phyloP scores from a whole-genome alignment of 129 eudicot genomes.

The Centrapalus pauciflorus region DNA sequence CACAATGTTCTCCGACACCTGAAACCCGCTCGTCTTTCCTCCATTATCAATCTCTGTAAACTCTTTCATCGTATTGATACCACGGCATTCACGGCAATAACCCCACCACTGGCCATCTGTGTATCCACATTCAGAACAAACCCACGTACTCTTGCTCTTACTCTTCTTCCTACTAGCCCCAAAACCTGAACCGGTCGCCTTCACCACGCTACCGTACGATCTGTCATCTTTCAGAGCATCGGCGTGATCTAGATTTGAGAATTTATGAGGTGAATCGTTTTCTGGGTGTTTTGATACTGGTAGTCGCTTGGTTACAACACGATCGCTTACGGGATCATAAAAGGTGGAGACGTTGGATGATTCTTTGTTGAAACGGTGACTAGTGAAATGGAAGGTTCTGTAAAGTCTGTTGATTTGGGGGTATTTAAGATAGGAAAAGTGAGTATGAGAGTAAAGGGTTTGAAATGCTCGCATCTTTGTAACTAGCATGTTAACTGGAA shows the following conservation, averaged over 20 bases:
- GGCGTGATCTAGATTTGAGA: slow-evolving; percentile 5
- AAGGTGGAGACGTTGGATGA: slow-evolving; percentile 19
- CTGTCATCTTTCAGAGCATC: slow-evolving; percentile 24
- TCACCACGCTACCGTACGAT: slow-evolving; percentile 21
- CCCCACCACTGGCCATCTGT: slow-evolving; percentile 99
- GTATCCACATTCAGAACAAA: slow-evolving; percentile 72
- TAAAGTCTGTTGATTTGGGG: slow-evolving; percentile 30
- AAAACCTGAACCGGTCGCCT: slow-evolving; percentile 13
- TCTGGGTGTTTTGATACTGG: neutral
- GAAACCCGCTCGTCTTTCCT: slow-evolving; percentile 43
- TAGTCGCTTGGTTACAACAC: slow-evolving; percentile 25
- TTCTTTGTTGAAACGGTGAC: slow-evolving; percentile 5
- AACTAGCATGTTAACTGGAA: slow-evolving; percentile 19
- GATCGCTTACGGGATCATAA: slow-evolving; percentile 46
- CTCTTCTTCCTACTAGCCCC: slow-evolving; percentile 37
- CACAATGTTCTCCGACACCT: slow-evolving; percentile 48
- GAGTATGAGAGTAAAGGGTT: slow-evolving; percentile 20
- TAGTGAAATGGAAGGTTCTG: slow-evolving; percentile 24
- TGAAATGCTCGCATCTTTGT: slow-evolving; percentile 42
- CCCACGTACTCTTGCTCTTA: slow-evolving; percentile 48
- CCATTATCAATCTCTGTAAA: slow-evolving; percentile 26
- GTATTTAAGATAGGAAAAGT: neutral
- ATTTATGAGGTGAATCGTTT: neutral
- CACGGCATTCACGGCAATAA: slow-evolving; percentile 45
- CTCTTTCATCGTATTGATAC: slow-evolving; percentile 49